Evolutionary conservation across 2,329 filamentous ascomycete genomes (phyloP).

Genomic region (Samsoniella hepiali): DNA sequence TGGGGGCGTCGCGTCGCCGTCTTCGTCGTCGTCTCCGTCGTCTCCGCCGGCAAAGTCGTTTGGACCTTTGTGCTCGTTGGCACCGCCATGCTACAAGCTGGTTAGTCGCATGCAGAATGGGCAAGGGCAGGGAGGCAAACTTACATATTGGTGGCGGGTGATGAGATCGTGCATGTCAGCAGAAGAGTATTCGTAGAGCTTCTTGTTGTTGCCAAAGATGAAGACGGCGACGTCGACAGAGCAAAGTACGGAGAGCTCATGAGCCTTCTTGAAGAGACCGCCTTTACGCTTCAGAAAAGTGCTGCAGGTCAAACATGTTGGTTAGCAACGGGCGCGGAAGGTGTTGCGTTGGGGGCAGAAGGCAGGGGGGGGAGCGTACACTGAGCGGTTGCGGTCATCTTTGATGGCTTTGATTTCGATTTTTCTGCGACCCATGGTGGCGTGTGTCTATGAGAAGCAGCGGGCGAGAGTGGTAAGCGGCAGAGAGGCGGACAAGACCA

Average conservation of each 20-base stretch:
- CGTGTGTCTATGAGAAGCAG: conserved; percentile 13
- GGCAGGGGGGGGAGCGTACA: conserved; percentile 61
- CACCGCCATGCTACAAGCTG: conserved; percentile 70
- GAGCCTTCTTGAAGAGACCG: conserved; percentile 98
- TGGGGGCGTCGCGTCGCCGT: conserved; percentile 65
- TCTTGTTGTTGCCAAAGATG: conserved; percentile 98
- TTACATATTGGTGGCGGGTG: conserved; percentile 82
- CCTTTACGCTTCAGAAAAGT: conserved; percentile 99
- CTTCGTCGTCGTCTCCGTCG: conserved; percentile 79
- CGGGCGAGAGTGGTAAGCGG: conserved; percentile 8
- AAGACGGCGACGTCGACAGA: conserved; percentile 98
- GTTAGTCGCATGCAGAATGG: conserved; percentile 20
- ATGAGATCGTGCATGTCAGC: conserved; percentile 90
- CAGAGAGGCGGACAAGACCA: background rate
- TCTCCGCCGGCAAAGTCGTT: conserved; percentile 86
- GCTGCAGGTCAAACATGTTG: conserved; percentile 44
- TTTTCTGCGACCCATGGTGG: conserved; percentile 89
- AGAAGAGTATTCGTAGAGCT: conserved; percentile 96
- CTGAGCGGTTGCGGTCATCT: conserved; percentile 94
- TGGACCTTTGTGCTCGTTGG: conserved; percentile 95
- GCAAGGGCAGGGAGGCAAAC: conserved; percentile 36
- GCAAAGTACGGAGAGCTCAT: conserved; percentile 95
- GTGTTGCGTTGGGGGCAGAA: background rate
- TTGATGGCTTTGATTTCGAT: conserved; percentile 99
- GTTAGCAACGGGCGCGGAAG: background rate